Conservation (phyloP, 768 basidiomycete species). For the Boletellus sp. region DNA sequence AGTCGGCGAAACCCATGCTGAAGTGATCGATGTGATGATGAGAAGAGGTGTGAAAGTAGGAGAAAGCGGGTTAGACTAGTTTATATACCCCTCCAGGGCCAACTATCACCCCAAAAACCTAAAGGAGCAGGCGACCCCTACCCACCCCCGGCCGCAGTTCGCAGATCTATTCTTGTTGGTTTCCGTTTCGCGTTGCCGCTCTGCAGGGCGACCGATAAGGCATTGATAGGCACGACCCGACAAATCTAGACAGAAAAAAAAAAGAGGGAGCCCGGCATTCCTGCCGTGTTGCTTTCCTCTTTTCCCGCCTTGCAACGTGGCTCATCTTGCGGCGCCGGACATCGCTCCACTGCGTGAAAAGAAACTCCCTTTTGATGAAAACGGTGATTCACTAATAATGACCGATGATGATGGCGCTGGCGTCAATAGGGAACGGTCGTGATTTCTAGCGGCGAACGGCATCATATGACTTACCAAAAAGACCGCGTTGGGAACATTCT, state of each 20-base stretch:
- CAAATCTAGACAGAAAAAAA: not conserved
- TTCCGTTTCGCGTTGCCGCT: constrained; percentile 12
- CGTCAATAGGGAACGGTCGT: not conserved
- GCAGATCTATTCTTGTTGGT: constrained; percentile 11
- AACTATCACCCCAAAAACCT: constrained; percentile 13
- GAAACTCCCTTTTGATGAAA: not conserved
- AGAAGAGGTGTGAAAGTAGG: not conserved
- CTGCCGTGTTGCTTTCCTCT: not conserved
- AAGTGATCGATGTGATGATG: not conserved
- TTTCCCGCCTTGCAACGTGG: not conserved
- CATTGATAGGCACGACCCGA: constrained; percentile 13
- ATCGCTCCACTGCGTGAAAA: not conserved
- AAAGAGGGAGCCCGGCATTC: not conserved
- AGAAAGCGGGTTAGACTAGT: not conserved
- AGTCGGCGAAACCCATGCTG: constrained; percentile 10
- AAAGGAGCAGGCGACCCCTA: constrained; percentile 6
- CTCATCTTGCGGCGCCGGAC: not conserved
- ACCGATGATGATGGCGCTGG: not conserved
- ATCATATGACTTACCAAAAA: not conserved
- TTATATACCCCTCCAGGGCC: constrained; percentile 20
- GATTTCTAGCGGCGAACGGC: not conserved
- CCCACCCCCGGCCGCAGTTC: not conserved
- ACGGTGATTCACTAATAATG: not conserved
- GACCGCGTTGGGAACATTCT: not conserved
- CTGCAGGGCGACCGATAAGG: constrained; percentile 15